These are phyloP conservation scores for Ramaria sp. DNA, from an alignment of 768 basidiomycete species.

Conservation along the genomic window DNA sequence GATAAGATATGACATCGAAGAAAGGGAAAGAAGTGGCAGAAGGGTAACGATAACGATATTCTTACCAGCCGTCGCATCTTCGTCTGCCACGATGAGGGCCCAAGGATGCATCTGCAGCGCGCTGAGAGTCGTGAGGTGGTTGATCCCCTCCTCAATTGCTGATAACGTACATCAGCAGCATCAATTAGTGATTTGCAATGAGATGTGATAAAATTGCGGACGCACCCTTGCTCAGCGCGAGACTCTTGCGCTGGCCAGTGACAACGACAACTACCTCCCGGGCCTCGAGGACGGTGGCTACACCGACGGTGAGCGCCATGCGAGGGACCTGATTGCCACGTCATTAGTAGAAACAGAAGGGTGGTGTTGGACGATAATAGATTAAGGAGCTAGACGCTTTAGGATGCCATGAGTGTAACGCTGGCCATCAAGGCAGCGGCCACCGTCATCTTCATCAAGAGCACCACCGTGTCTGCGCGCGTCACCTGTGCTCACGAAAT, in stretches of 20 bases:
- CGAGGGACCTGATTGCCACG: conserved; percentile 30
- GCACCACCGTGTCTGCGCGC: too few species aligned
- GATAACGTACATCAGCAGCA: neutral
- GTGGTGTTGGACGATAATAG: too few species aligned
- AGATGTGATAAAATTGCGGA: conserved; percentile 2
- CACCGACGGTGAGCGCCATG: conserved; percentile 87
- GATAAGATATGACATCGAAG: too few species aligned
- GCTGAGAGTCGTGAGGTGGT: conserved; percentile 78
- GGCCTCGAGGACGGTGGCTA: conserved; percentile 75
- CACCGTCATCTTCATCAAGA: too few species aligned
- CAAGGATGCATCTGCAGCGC: conserved; percentile 81
- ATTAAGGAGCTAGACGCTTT: too few species aligned
- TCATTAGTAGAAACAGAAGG: neutral
- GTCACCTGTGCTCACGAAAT: too few species aligned
- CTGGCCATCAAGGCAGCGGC: too few species aligned
- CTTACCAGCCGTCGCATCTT: conserved; percentile 64
- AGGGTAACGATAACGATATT: too few species aligned
- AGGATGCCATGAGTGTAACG: too few species aligned
- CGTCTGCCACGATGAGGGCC: conserved; percentile 83
- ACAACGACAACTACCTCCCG: conserved; percentile 82
- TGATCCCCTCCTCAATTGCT: conserved; percentile 70
- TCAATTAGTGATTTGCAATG: too few species aligned
- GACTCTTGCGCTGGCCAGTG: conserved; percentile 71
- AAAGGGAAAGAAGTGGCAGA: too few species aligned
- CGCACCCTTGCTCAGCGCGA: conserved; percentile 76